Conservation (phyloP, 805 yeast species). For the Teunomyces funiuensis region DNA sequence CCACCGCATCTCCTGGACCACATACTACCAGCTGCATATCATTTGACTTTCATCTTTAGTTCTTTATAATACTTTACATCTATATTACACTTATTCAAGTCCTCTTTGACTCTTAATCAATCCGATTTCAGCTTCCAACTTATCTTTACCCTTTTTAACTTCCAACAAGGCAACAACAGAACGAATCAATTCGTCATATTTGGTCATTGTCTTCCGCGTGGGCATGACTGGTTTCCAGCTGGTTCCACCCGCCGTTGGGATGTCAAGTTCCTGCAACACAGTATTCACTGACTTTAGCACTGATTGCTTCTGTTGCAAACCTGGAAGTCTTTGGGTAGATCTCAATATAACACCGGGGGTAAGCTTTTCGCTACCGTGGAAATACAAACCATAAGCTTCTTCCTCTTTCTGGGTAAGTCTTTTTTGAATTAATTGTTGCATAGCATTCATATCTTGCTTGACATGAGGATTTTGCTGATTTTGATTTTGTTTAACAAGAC, state of each 20-base stretch:
- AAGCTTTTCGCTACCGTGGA: slow-evolving; percentile 67
- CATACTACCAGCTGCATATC: neutral
- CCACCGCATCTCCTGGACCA: neutral
- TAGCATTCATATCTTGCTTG: slow-evolving; percentile 39
- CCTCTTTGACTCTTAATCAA: slow-evolving; percentile 44
- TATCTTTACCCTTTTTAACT: slow-evolving; percentile 82
- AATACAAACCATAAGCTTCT: slow-evolving; percentile 77
- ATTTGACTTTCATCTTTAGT: slow-evolving; percentile 4
- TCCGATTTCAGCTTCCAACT: slow-evolving; percentile 71
- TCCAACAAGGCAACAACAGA: slow-evolving; percentile 74
- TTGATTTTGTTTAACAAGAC: slow-evolving; percentile 35
- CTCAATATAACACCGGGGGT: slow-evolving; percentile 82
- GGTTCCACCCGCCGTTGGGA: slow-evolving; percentile 58
- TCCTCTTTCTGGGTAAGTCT: slow-evolving; percentile 75
- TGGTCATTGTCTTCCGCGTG: slow-evolving; percentile 71
- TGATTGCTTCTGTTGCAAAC: slow-evolving; percentile 59
- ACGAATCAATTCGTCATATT: slow-evolving; percentile 73
- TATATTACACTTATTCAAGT: slow-evolving; percentile 14
- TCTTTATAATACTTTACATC: slow-evolving; percentile 1
- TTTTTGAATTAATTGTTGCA: slow-evolving; percentile 48
- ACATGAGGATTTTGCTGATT: slow-evolving; percentile 18
- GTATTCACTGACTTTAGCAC: slow-evolving; percentile 73
- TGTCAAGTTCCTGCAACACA: slow-evolving; percentile 71
- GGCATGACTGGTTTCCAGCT: slow-evolving; percentile 80
- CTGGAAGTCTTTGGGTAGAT: slow-evolving; percentile 53